A percentile compares a stretch with the other conserved stretches of the same genome.
Evolutionary conservation across 2,329 filamentous ascomycete species (phyloP).

Genomic region (Fusarium nisikadoi): DNA sequence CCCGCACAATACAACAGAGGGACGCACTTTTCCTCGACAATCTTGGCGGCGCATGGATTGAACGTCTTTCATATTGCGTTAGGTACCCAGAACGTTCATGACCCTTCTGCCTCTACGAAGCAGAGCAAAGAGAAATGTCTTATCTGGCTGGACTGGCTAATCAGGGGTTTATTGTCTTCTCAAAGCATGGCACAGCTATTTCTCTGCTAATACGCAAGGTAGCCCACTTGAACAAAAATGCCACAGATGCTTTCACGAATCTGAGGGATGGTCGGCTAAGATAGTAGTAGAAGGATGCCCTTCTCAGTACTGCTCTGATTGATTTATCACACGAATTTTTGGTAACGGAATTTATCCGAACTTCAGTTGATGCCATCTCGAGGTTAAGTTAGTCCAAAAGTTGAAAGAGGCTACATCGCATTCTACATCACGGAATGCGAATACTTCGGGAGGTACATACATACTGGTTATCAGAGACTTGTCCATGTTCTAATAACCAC

Average conservation of each 20-base stretch:
- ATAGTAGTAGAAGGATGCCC: background rate
- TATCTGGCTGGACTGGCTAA: background rate
- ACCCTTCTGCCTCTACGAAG: background rate
- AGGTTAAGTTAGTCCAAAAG: background rate
- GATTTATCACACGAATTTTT: background rate
- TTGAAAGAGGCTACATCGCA: background rate
- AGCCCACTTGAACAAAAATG: background rate
- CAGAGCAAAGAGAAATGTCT: background rate
- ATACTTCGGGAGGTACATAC: conserved; percentile 26
- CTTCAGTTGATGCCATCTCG: conserved; percentile 1
- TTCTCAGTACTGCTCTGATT: background rate
- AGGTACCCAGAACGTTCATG: background rate
- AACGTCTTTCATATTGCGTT: background rate
- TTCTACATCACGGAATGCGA: conserved; percentile 23
- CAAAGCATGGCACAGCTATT: background rate
- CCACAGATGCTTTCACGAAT: background rate
- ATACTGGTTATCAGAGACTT: background rate
- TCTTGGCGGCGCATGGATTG: background rate
- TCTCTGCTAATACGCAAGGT: background rate
- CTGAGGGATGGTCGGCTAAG: background rate
- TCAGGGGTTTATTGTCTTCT: background rate
- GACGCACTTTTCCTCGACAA: conserved; percentile 9
- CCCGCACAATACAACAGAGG: conserved; percentile 6
- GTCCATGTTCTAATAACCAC: background rate
- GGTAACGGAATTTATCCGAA: conserved; percentile 36